Conservation (phyloP, 805 yeast species). For the Kurtzmaniella fragi region DNA sequence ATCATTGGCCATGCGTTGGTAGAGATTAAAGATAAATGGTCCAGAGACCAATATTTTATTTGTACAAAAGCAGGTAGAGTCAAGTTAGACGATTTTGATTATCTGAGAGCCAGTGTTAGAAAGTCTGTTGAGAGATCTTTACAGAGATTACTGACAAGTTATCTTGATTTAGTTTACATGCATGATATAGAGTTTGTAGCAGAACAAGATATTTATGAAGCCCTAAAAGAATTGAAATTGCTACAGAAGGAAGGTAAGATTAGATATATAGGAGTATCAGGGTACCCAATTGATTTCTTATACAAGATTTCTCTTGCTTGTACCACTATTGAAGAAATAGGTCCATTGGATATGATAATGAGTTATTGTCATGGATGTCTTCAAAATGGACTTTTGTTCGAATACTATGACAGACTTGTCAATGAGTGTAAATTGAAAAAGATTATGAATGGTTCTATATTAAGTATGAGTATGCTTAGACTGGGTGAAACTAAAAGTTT, state of each 20-base stretch:
- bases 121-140: constrained; percentile 64
- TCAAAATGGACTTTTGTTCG: constrained; percentile 59
- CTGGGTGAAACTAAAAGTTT: constrained; percentile 62
- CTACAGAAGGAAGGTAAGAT: constrained; percentile 63
- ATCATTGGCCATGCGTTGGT: constrained; percentile 64
- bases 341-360: constrained; percentile 67
- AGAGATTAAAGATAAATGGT: constrained; percentile 20
- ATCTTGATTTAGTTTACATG: constrained; percentile 76
- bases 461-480: constrained; percentile 82
- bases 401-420: constrained; percentile 45
- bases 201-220: constrained; percentile 50
- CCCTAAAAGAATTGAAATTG: constrained; percentile 53
- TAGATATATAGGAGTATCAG: constrained; percentile 71
- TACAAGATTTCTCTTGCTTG: constrained; percentile 44
- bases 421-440: constrained; percentile 49
- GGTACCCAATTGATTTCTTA: constrained; percentile 76
- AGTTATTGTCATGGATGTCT: constrained; percentile 80
- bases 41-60: constrained; percentile 61
- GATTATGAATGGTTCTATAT: constrained; percentile 77
- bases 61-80: constrained; percentile 87
- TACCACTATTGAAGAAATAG: constrained; percentile 37
- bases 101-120: constrained; percentile 55
- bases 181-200: constrained; percentile 86
- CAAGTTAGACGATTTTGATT: constrained; percentile 66
- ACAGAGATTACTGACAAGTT: constrained; percentile 56